Conservation (phyloP, 345 rosid species). For the Cardamine occulta region DNA sequence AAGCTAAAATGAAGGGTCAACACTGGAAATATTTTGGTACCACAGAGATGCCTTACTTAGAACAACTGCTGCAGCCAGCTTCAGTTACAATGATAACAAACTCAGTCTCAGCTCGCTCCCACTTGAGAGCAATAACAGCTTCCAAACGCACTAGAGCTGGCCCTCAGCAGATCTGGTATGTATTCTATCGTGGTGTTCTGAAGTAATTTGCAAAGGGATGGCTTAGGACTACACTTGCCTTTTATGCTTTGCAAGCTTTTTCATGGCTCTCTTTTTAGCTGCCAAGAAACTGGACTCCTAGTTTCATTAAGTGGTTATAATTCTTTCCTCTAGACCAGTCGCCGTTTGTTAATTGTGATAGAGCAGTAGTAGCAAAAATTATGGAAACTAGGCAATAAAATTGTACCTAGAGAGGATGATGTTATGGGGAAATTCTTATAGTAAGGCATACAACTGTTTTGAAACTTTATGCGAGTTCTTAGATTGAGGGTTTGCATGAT, state of each 20-base stretch:
- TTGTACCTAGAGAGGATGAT: slow-evolving; percentile 10
- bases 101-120: slow-evolving; percentile 74
- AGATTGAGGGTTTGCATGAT: slow-evolving; percentile 33
- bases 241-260: slow-evolving; percentile 24
- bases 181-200: slow-evolving; percentile 21
- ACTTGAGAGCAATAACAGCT: slow-evolving; percentile 87
- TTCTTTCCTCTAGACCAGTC: slow-evolving; percentile 12
- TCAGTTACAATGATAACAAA: slow-evolving; percentile 72
- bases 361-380: slow-evolving; percentile 4
- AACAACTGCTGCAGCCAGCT: slow-evolving; percentile 93
- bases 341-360: slow-evolving; percentile 20
- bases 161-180: slow-evolving; percentile 83
- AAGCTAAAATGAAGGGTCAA: slow-evolving; percentile 89
- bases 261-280: slow-evolving; percentile 21
- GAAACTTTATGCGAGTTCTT: slow-evolving; percentile 23
- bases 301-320: slow-evolving; percentile 24
- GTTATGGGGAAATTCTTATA: background rate
- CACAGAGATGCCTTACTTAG: slow-evolving; percentile 90
- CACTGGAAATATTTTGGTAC: slow-evolving; percentile 94
- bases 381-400: background rate
- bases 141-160: slow-evolving; percentile 85
- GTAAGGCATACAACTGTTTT: slow-evolving; percentile 17
- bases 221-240: slow-evolving; percentile 25
- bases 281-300: slow-evolving; percentile 5
- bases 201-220: slow-evolving; percentile 23